Evolutionary conservation across 352 stramenopile genomes (phyloP), one percentile per base, ranked within the genome.

Genomic region (Phytophthora pluvialis): DNA sequence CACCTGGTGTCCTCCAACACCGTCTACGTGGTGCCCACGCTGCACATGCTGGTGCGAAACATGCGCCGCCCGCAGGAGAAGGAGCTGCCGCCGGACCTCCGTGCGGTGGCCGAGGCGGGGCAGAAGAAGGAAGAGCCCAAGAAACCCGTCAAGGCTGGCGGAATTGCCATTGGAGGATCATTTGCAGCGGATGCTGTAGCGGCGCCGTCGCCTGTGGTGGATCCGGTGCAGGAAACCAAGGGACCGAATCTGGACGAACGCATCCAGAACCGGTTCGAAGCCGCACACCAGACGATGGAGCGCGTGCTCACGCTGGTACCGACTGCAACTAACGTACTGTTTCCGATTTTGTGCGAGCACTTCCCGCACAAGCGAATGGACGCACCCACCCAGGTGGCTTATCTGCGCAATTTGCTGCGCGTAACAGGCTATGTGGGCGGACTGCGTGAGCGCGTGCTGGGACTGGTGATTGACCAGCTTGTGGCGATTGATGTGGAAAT

Each of bases 401-500:
- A 91, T 53, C 51, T 95, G 39, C 67, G 67, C 32, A 93, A 94
- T 70, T 62, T 94, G 28, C 66, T 95, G 12, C 65, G 77, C n/a
- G 60, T 95, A 11, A 88, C 80, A 6, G 81, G 62, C 12, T 93
- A 93, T 51, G 72, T 88, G 15, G 62, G 81, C 12, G 80, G 80
- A 5, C 64, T 97, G 5, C 82, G 90, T 36, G 88, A 97, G 52
- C 88, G 87, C 42, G 80, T 95, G n/a, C 79, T 97, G 11, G 83
- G 69, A 10, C 64, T 97, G n/a, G 78, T 96, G 46, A 81, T 95
- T 16, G 89, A 97, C 52, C 83, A 89, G 43, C 70, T 97, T 5
- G 88, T 96, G 35, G 77, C 82, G 8, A 90, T 97, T 11, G 89
- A 97, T 59, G 89, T 97, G 25, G 89, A 97, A 52, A 97, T 97